Evolutionary conservation across 768 basidiomycete species (phyloP).

Genomic region (Lactarius psammicola): DNA sequence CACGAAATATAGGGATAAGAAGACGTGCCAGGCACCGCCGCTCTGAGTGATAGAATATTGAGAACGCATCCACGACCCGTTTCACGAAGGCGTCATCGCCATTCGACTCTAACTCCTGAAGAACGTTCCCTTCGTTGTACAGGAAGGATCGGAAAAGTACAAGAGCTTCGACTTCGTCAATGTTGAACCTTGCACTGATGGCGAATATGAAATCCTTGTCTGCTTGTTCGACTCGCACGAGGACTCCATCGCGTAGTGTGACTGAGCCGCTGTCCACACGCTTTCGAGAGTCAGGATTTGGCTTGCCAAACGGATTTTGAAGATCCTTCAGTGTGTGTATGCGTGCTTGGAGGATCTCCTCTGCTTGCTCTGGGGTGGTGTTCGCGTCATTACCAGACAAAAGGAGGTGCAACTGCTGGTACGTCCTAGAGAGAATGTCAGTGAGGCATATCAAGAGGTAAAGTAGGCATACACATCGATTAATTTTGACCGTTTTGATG

Average conservation of each 20-base stretch:
- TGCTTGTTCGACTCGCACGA: constrained; percentile 59
- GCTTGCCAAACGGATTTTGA: constrained; percentile 64
- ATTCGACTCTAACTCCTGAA: constrained; percentile 34
- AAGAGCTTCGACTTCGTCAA: constrained; percentile 80
- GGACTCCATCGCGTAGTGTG: constrained; percentile 63
- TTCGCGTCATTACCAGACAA: constrained; percentile 61
- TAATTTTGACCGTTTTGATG: constrained; percentile 63
- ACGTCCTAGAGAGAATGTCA: constrained; percentile 47
- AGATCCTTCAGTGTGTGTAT: constrained; percentile 55
- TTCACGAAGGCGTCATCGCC: constrained; percentile 49
- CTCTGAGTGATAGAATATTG: constrained; percentile 81
- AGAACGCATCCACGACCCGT: constrained; percentile 67
- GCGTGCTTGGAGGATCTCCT: constrained; percentile 58
- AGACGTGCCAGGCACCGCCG: constrained; percentile 66
- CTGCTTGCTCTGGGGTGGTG: constrained; percentile 54
- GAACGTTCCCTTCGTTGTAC: constrained; percentile 59
- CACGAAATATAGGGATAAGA: constrained; percentile 73
- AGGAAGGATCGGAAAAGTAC: constrained; percentile 73
- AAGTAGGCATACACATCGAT: constrained; percentile 61
- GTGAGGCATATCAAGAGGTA: background rate
- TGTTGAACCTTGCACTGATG: constrained; percentile 67
- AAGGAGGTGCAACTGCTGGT: constrained; percentile 58
- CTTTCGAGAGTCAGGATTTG: constrained; percentile 64
- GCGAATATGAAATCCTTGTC: constrained; percentile 70
- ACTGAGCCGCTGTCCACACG: constrained; percentile 66